Base-by-base conservation (phyloP, 768 basidiomycete species). In the Psilocybe azurescens region DNA sequence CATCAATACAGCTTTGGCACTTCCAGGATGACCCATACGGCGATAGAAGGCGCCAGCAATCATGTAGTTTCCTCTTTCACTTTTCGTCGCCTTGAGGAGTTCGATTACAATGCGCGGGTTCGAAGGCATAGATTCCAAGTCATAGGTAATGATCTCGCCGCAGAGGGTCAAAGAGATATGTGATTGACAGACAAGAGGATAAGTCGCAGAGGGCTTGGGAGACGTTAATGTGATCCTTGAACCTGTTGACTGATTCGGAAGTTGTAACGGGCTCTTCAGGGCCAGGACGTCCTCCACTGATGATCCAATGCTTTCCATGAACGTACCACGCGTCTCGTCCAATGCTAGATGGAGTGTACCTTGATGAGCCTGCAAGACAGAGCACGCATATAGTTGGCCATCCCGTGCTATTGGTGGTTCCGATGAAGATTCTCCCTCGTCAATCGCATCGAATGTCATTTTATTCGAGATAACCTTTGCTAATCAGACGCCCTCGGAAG, bases 41-140 rank as follows among this genome's bases (percentile, higher is more conserved):
- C 86, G 82, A 72, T 86, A 87, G 64, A 79, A 76, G 1, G 80
- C 84, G 5, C 74, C 86, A 16, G 85, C 82, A 11, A 81, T 74
- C 78, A 88, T 82, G 84, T 86, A 88, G 61, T 77, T 83, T 30
- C 78, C 83, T 53, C 81, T 77, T 63, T 84, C 84, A 49, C 79
- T 79, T 5, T 73, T 71, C 2, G 82, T 78, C 4, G 71, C 61
- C 59, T 77, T 81, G 5, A 89, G 74, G 9, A 86, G 69, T 44
- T 76, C 70, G 38, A 86, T 83, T 55, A 85, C 78, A 7, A 75
- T 70, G 30, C 66, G 63, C 6, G 83, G 81, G 67, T 86, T 75
- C n/a, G 75, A 73, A 59, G 79, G 76, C 16, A 85, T 75, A 16
- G 71, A 62, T 2, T 76, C 69, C 14, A 87, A 78, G 64, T 84